These are phyloP conservation scores for Tuber magnatum DNA, from an alignment of 495 filamentous ascomycete genomes.

Conservation along the genomic window DNA sequence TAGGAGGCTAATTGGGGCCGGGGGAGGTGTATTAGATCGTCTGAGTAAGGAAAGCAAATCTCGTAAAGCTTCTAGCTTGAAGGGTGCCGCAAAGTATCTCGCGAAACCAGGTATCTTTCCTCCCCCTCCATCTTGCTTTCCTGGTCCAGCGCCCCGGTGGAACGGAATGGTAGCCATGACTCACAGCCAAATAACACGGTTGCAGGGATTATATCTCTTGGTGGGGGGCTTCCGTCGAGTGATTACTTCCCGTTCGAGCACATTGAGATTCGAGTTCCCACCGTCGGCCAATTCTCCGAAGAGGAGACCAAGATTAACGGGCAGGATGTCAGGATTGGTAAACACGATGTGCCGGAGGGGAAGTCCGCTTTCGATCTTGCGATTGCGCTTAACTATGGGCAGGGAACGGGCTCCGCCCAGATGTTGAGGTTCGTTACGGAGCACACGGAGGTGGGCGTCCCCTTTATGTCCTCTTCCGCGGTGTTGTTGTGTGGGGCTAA, in stretches of 20 bases:
- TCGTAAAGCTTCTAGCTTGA: conserved; percentile 60
- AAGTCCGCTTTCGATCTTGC: conserved; percentile 66
- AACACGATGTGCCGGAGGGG: conserved; percentile 67
- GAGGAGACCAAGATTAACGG: conserved; percentile 53
- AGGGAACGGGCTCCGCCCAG: conserved; percentile 77
- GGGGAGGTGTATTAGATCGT: conserved; percentile 44
- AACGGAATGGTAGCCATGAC: background rate
- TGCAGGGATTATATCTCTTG: conserved; percentile 68
- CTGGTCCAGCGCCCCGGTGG: background rate
- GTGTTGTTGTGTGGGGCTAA: conserved; percentile 3
- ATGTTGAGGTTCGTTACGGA: conserved; percentile 82
- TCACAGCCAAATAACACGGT: conserved; percentile 42
- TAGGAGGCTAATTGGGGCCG: background rate
- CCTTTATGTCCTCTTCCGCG: conserved; percentile 6
- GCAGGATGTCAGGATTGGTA: conserved; percentile 57
- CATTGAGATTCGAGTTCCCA: conserved; percentile 61
- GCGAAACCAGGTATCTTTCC: conserved; percentile 34
- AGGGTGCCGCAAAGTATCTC: conserved; percentile 67
- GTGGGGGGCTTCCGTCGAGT: conserved; percentile 80
- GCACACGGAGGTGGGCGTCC: conserved; percentile 63
- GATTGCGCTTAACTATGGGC: conserved; percentile 82
- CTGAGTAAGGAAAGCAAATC: conserved; percentile 53
- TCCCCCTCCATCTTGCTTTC: background rate
- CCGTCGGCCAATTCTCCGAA: conserved; percentile 60
- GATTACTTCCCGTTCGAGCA: conserved; percentile 82